Evolutionary conservation across 257 asterid genomes (phyloP).

Genomic region (Striga asiatica): DNA sequence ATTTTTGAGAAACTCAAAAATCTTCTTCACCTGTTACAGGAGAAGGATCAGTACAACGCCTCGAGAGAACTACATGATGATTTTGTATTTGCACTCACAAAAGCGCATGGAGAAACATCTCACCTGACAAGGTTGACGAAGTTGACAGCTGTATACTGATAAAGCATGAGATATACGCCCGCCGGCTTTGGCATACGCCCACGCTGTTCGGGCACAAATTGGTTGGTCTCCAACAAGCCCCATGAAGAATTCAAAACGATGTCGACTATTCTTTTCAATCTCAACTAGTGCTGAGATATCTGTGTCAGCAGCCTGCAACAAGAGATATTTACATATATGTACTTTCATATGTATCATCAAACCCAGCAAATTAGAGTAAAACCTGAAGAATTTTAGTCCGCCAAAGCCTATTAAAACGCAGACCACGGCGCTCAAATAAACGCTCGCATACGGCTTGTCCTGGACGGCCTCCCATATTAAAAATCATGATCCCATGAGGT

Average conservation of each 20-base stretch:
- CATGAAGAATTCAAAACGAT: conserved; percentile 98
- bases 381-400: conserved; percentile 99
- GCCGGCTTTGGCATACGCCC: conserved; percentile 95
- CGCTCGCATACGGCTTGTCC: conserved; percentile 97
- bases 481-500: conserved; percentile 94
- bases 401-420: conserved; percentile 85
- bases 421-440: conserved; percentile 96
- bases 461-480: conserved; percentile 99
- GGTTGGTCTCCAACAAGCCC: conserved; percentile 98
- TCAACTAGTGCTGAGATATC: conserved; percentile 97
- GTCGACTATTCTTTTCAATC: conserved; percentile 93
- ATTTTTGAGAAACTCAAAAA: conserved; percentile 80
- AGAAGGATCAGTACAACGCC: conserved; percentile 20
- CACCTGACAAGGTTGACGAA: conserved; percentile 90
- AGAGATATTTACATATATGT: conserved; percentile 18
- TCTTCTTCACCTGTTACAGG: conserved; percentile 68
- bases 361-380: conserved; percentile 6
- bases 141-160: conserved; percentile 87
- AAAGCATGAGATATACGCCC: conserved; percentile 97
- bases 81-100: conserved; percentile 3
- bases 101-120: conserved; percentile 5
- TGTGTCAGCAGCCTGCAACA: conserved; percentile 93
- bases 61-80: not conserved
- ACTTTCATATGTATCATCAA: conserved; percentile 11
- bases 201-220: conserved; percentile 97